Conservation (phyloP, 2,329 filamentous ascomycete species). For the Volutella citrinella region DNA sequence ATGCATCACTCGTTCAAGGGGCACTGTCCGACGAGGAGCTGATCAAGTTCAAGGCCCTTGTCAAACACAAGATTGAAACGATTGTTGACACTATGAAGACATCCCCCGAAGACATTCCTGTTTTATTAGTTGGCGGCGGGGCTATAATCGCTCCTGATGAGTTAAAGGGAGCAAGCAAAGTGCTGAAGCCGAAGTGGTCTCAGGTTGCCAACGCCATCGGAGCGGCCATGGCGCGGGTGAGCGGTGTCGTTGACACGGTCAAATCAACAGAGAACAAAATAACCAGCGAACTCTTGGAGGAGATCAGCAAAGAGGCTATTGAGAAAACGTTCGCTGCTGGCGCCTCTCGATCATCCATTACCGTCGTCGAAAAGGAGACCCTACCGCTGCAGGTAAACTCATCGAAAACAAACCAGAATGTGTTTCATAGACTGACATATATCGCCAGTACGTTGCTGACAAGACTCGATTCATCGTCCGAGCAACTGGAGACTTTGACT, state of each 20-base stretch:
- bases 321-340: conserved; percentile 44
- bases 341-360: conserved; percentile 40
- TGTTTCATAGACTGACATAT: too few species aligned
- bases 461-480: conserved; percentile 56
- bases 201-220: conserved; percentile 64
- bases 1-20: conserved; percentile 33
- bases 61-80: conserved; percentile 51
- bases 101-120: conserved; percentile 55
- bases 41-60: conserved; percentile 33
- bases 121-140: conserved; percentile 62
- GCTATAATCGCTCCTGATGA: conserved; percentile 55
- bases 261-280: conserved; percentile 44
- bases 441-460: conserved; percentile 44
- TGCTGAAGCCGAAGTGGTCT: conserved; percentile 55
- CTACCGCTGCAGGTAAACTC: conserved; percentile 48
- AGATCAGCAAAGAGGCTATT: conserved; percentile 39
- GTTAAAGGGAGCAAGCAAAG: conserved; percentile 53
- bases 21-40: conserved; percentile 32
- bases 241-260: conserved; percentile 49
- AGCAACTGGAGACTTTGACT: conserved; percentile 57
- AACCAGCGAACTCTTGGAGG: conserved; percentile 34
- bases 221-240: conserved; percentile 60
- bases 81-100: conserved; percentile 63
- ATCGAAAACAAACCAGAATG: too few species aligned
- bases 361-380: conserved; percentile 50